phyloP scores from a whole-genome alignment of 495 filamentous ascomycete species.

The Recurvomyces mirabilis region DNA sequence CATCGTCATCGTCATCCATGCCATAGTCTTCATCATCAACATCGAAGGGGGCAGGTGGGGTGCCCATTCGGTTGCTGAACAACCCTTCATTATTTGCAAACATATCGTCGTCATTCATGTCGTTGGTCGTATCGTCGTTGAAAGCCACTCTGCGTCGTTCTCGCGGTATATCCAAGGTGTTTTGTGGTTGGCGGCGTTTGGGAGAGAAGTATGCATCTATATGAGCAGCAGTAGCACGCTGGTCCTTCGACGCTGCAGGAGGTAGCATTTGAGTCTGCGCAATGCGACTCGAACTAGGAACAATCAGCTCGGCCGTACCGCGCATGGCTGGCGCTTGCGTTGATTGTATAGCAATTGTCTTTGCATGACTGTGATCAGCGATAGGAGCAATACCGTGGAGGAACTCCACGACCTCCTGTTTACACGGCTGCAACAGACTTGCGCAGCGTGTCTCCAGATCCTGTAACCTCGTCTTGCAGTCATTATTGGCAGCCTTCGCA shows the following conservation, averaged over 20 bases:
- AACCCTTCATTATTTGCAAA: constrained; percentile 8
- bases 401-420: constrained; percentile 1
- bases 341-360: constrained; percentile 7
- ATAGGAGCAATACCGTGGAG: background rate
- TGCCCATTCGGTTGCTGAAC: constrained; percentile 22
- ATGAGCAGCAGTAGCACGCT: background rate
- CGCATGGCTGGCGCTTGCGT: constrained; percentile 1
- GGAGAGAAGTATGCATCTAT: constrained; percentile 17
- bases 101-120: constrained; percentile 4
- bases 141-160: background rate
- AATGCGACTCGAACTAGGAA: constrained; percentile 12
- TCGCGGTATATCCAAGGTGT: background rate
- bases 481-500: constrained; percentile 7
- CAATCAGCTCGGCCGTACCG: background rate
- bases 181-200: background rate
- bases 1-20: constrained; percentile 47
- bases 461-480: constrained; percentile 1
- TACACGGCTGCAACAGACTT: background rate
- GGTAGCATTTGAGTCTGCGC: constrained; percentile 16
- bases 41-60: constrained; percentile 16
- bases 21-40: constrained; percentile 21
- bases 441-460: constrained; percentile 9
- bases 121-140: background rate
- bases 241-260: background rate
- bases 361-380: background rate